A percentile compares a stretch with the other conserved stretches of the same genome.
These are phyloP conservation scores for Mucor irregularis DNA, from an alignment of 371 early-diverging fungal species.

Conservation along the genomic window DNA sequence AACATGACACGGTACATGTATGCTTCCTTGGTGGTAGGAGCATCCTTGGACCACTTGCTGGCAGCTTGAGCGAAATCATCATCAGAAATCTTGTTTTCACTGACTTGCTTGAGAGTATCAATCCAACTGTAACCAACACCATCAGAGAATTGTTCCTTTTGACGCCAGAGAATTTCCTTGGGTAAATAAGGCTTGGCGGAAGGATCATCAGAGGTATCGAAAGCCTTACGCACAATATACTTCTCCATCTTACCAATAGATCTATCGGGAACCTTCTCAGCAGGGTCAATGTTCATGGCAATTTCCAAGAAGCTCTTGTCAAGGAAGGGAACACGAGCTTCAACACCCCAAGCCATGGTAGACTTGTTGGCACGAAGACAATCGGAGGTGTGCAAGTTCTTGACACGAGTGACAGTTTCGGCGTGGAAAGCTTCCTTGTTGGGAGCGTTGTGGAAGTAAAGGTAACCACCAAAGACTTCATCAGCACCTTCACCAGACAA, in stretches of 20 bases:
- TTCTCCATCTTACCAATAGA: constrained; percentile 83
- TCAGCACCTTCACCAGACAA: constrained; percentile 95
- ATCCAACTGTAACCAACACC: constrained; percentile 98
- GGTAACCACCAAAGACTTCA: constrained; percentile 96
- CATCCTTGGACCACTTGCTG: constrained; percentile 82
- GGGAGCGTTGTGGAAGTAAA: constrained; percentile 97
- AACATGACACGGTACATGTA: constrained; percentile 92
- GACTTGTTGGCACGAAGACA: constrained; percentile 97
- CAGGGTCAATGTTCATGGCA: constrained; percentile 82
- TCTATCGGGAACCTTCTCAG: constrained; percentile 73
- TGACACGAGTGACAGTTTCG: constrained; percentile 88
- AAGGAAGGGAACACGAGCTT: constrained; percentile 96
- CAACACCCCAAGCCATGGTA: constrained; percentile 98
- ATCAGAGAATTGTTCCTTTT: constrained; percentile 98
- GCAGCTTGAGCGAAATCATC: constrained; percentile 70
- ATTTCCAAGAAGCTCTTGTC: constrained; percentile 88
- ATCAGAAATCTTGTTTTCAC: constrained; percentile 73
- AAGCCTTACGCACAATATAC: constrained; percentile 79
- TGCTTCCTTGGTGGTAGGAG: constrained; percentile 95
- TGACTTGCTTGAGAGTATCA: constrained; percentile 81
- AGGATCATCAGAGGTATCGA: constrained; percentile 69
- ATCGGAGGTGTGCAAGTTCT: constrained; percentile 94
- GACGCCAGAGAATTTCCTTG: constrained; percentile 90
- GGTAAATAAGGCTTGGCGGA: constrained; percentile 84
- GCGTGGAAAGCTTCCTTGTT: constrained; percentile 76